Evolutionary conservation across 1,139 yeast species (phyloP).

Genomic region (Sugiyamaella castrensis): DNA sequence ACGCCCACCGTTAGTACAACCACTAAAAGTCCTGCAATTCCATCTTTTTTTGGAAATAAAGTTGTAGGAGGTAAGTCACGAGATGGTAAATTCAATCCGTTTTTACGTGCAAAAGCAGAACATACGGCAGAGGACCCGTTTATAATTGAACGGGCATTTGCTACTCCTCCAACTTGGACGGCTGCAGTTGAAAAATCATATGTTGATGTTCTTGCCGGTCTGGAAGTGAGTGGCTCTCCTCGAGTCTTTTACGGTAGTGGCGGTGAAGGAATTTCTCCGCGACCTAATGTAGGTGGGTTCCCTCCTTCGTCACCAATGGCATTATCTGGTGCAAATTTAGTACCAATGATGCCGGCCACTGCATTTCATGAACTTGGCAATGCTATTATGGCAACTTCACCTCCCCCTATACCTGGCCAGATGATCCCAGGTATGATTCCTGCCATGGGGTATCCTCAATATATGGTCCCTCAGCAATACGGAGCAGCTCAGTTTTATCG

Average conservation of each 20-base stretch:
- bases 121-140: conserved; percentile 40
- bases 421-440: conserved; percentile 27
- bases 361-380: conserved; percentile 28
- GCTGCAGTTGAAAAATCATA: conserved; percentile 30
- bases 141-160: conserved; percentile 59
- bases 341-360: conserved; percentile 27
- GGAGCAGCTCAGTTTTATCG: conserved; percentile 24
- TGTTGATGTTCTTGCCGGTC: conserved; percentile 22
- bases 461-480: conserved; percentile 24
- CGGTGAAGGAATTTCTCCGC: conserved; percentile 15
- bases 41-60: conserved; percentile 48
- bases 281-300: conserved; percentile 20
- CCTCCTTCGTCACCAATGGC: conserved; percentile 21
- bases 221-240: conserved; percentile 7
- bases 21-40: conserved; percentile 19
- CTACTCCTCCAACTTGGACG: conserved; percentile 78
- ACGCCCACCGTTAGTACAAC: conserved; percentile 14
- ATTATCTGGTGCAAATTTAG: conserved; percentile 21
- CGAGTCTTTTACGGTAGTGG: conserved; percentile 7
- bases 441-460: conserved; percentile 27
- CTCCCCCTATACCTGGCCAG: conserved; percentile 29
- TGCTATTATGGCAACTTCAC: conserved; percentile 27
- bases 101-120: conserved; percentile 41
- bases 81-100: conserved; percentile 55
- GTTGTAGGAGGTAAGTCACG: conserved; percentile 47